Percentiles rank a stretch among this genome's conserved stretches.
phyloP scores from a whole-genome alignment of 1,139 yeast species.

The Groenewaldozyma sp. region DNA sequence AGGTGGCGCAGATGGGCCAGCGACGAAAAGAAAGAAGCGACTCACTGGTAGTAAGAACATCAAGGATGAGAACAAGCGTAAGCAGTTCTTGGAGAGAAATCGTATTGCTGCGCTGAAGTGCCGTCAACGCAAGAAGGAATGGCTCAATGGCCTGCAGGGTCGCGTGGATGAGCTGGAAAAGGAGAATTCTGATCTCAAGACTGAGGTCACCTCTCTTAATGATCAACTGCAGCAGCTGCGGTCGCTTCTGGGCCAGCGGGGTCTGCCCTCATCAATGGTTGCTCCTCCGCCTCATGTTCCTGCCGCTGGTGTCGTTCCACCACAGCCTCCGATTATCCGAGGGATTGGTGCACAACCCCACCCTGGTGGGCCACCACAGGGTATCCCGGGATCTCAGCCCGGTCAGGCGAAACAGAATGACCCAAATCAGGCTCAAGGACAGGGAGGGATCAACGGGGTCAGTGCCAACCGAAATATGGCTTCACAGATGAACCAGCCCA shows the following conservation, averaged over 20 bases:
- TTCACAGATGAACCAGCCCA: too few species aligned
- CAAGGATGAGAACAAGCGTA: conserved; percentile 60
- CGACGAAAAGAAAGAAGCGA: background rate
- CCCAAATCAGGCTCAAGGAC: too few species aligned
- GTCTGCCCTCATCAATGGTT: conserved; percentile 11
- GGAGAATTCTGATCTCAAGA: conserved; percentile 60
- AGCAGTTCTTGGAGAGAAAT: conserved; percentile 78
- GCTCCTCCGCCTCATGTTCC: too few species aligned
- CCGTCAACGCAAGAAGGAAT: conserved; percentile 88
- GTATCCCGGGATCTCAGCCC: too few species aligned
- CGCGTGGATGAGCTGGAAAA: conserved; percentile 61
- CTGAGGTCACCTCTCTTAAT: conserved; percentile 48
- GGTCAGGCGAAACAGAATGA: too few species aligned
- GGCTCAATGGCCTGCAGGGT: conserved; percentile 72
- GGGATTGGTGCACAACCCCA: too few species aligned
- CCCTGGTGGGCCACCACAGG: too few species aligned
- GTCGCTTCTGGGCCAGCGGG: conserved; percentile 15
- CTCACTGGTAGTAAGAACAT: conserved; percentile 1
- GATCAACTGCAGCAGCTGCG: conserved; percentile 48
- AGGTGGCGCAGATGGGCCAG: background rate
- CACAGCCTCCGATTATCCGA: background rate
- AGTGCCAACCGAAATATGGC: too few species aligned
- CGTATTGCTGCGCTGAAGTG: conserved; percentile 94
- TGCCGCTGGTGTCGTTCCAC: background rate
- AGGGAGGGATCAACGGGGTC: too few species aligned